Percentiles rank a stretch among this genome's conserved stretches.
Evolutionary conservation across 2,329 filamentous ascomycete species (phyloP).

Genomic region (Paracoccidioides brasiliensis): DNA sequence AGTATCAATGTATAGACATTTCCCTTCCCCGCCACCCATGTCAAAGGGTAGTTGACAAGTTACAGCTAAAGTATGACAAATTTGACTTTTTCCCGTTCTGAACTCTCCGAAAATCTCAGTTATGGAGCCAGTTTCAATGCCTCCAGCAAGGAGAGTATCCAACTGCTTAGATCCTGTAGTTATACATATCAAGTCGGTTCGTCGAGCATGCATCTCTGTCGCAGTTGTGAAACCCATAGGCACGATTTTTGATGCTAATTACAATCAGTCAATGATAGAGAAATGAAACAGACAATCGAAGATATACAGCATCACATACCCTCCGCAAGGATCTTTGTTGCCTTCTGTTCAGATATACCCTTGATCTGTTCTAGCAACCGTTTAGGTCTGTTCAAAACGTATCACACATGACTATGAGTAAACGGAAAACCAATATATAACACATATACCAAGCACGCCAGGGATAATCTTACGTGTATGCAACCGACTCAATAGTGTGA

Average conservation of each 20-base stretch:
- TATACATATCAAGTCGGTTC: constrained; percentile 94
- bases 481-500: constrained; percentile 90
- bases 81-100: constrained; percentile 93
- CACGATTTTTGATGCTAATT: constrained; percentile 76
- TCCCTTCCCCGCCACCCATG: constrained; percentile 96
- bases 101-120: constrained; percentile 98
- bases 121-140: constrained; percentile 92
- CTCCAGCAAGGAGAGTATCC: constrained; percentile 85
- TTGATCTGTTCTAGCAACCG: constrained; percentile 87
- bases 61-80: constrained; percentile 95
- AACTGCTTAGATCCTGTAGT: constrained; percentile 96
- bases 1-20: constrained; percentile 96
- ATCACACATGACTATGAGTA: neutral
- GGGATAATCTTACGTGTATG: constrained; percentile 59
- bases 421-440: neutral
- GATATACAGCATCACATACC: constrained; percentile 39
- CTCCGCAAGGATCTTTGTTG: constrained; percentile 78
- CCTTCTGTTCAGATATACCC: constrained; percentile 94
- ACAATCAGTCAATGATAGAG: neutral
- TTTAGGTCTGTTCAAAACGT: constrained; percentile 38
- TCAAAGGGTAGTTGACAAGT: constrained; percentile 97
- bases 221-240: constrained; percentile 99
- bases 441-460: neutral
- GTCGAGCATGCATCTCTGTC: constrained; percentile 94
- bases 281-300: neutral